Conservation (phyloP, 2,329 filamentous ascomycete species). For the Apiospora malaysiana region DNA sequence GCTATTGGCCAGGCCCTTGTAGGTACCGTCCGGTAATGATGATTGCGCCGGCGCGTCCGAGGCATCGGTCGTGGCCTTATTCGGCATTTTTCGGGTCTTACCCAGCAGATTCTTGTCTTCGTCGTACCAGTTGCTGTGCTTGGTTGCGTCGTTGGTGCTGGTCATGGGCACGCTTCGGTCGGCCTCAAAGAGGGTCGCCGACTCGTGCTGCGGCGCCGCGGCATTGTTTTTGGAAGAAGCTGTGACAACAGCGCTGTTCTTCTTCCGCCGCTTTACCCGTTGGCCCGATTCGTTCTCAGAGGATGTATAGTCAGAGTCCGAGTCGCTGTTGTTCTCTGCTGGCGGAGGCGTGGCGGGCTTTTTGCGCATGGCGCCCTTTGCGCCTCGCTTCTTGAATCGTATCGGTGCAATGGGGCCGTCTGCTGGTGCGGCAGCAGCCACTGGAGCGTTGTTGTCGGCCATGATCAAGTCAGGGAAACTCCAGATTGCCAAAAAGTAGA, state of each 20-base stretch:
- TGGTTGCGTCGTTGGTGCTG: slow-evolving; percentile 85
- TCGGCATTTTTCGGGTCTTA: slow-evolving; percentile 52
- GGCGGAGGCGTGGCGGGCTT: slow-evolving; percentile 80
- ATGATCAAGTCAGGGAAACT: not conserved
- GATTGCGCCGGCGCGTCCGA: slow-evolving; percentile 24
- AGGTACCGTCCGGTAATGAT: slow-evolving; percentile 65
- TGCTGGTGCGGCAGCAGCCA: slow-evolving; percentile 14
- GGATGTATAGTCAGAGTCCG: slow-evolving; percentile 70
- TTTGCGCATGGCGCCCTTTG: slow-evolving; percentile 81
- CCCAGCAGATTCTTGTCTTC: slow-evolving; percentile 70
- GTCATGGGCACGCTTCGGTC: slow-evolving; percentile 68
- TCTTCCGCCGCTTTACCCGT: slow-evolving; percentile 79
- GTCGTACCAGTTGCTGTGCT: slow-evolving; percentile 88
- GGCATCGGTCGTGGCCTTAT: slow-evolving; percentile 30
- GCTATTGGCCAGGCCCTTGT: slow-evolving; percentile 77
- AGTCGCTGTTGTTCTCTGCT: slow-evolving; percentile 61
- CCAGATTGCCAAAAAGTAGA: not conserved
- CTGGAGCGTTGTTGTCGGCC: slow-evolving; percentile 30
- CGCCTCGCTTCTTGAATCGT: slow-evolving; percentile 85
- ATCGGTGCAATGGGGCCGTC: slow-evolving; percentile 52
- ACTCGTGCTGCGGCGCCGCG: slow-evolving; percentile 45
- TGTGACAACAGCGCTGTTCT: slow-evolving; percentile 68
- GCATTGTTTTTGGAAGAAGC: slow-evolving; percentile 62
- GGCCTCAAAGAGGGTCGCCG: slow-evolving; percentile 62
- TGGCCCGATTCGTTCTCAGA: slow-evolving; percentile 79